These are phyloP conservation scores for Globisporangium iwayamae DNA, from an alignment of 352 stramenopile genomes.

Conservation along the genomic window DNA sequence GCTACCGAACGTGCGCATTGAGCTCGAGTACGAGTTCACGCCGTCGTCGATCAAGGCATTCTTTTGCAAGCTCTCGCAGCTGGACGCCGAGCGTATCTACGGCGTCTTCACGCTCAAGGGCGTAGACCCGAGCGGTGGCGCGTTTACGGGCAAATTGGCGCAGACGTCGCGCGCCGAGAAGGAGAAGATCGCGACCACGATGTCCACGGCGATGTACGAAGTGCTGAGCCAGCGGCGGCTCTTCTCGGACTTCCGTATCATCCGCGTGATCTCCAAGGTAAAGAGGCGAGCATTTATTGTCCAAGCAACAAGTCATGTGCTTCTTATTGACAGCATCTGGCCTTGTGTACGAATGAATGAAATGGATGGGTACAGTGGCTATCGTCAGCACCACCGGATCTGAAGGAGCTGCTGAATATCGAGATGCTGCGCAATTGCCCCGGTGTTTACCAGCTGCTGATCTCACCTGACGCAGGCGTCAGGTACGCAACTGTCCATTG, in stretches of 20 bases:
- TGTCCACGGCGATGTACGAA: slow-evolving; percentile 69
- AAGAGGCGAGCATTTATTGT: neutral
- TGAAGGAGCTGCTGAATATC: slow-evolving; percentile 37
- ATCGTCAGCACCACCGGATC: slow-evolving; percentile 26
- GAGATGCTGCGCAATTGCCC: slow-evolving; percentile 54
- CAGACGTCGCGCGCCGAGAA: slow-evolving; percentile 13
- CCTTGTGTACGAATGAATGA: neutral
- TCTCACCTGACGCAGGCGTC: slow-evolving; percentile 76
- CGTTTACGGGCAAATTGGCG: neutral
- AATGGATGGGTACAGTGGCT: slow-evolving; percentile 33
- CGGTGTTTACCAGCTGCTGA: slow-evolving; percentile 69
- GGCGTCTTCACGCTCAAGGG: slow-evolving; percentile 33
- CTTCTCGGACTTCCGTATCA: slow-evolving; percentile 77
- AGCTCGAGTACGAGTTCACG: slow-evolving; percentile 81
- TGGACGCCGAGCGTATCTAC: slow-evolving; percentile 70
- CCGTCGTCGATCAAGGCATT: slow-evolving; percentile 64
- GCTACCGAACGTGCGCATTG: slow-evolving; percentile 61
- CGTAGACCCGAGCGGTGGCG: slow-evolving; percentile 1
- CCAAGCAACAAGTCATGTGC: neutral
- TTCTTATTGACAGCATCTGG: neutral
- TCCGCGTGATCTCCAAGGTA: slow-evolving; percentile 72
- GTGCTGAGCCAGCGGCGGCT: slow-evolving; percentile 71
- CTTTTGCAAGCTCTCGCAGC: slow-evolving; percentile 68
- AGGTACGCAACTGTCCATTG: slow-evolving; percentile 31
- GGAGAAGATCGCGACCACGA: slow-evolving; percentile 23